phyloP scores from a whole-genome alignment of 768 basidiomycete genomes.

The Xerocomus spinulosus region DNA sequence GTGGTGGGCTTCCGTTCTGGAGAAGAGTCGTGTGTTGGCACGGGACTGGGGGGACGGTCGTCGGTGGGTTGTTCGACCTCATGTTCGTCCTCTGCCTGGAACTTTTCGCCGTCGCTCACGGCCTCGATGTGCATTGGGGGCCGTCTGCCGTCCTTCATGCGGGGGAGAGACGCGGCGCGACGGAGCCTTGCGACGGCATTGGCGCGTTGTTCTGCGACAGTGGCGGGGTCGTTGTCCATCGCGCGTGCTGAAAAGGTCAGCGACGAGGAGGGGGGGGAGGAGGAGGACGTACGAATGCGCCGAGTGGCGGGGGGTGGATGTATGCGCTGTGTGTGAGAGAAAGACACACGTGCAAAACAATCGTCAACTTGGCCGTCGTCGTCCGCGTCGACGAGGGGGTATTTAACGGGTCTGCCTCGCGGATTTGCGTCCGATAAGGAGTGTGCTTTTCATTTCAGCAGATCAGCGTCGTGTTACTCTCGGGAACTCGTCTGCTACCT shows the following conservation, averaged over 20 bases:
- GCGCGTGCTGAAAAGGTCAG: conserved; percentile 4
- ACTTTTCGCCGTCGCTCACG: conserved; percentile 77
- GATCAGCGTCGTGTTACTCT: conserved; percentile 23
- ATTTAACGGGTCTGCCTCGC: conserved; percentile 25
- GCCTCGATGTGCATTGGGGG: conserved; percentile 84
- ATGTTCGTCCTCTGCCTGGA: conserved; percentile 35
- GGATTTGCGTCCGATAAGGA: conserved; percentile 15
- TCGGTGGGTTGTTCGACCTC: conserved; percentile 5
- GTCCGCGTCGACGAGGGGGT: conserved; percentile 2
- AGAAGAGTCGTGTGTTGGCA: conserved; percentile 24
- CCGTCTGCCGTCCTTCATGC: conserved; percentile 86
- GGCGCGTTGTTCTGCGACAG: conserved; percentile 75
- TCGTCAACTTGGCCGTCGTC: conserved; percentile 3
- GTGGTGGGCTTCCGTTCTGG: conserved; percentile 29
- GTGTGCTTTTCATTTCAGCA: conserved; percentile 31
- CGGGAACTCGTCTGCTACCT: conserved; percentile 19
- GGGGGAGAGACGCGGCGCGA: conserved; percentile 85
- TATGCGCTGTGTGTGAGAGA: conserved; percentile 7
- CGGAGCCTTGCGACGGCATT: conserved; percentile 86
- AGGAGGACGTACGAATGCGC: conserved; percentile 6
- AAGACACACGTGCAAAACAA: conserved; percentile 7
- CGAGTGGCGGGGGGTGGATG: conserved; percentile 7
- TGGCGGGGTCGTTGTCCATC: conserved; percentile 37
- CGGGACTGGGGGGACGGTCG: conserved; percentile 16
- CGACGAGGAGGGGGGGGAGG: not conserved